phyloP scores from a whole-genome alignment of 805 yeast genomes.

The Ogataea nitratoaversa region DNA sequence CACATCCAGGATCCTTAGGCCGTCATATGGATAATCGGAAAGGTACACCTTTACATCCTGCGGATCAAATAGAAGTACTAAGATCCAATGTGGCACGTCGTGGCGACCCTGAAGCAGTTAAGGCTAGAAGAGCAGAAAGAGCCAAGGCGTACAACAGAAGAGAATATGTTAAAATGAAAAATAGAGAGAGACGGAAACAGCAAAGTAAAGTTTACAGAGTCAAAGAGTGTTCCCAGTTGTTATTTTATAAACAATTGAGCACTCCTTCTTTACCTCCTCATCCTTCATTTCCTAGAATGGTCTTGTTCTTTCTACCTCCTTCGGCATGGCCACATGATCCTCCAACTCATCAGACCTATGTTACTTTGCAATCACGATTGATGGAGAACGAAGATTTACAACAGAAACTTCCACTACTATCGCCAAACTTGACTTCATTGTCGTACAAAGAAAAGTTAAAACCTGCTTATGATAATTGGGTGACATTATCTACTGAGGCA shows the following conservation, averaged over 20 bases:
- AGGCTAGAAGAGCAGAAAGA: constrained; percentile 35
- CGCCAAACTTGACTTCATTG: neutral
- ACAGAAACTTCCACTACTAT: constrained; percentile 19
- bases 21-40: constrained; percentile 54
- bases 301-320: constrained; percentile 42
- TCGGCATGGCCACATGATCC: constrained; percentile 50
- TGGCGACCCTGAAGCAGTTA: constrained; percentile 41
- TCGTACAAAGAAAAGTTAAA: constrained; percentile 35
- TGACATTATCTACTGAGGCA: constrained; percentile 29
- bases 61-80: constrained; percentile 40
- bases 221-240: constrained; percentile 30
- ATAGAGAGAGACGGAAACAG: constrained; percentile 39
- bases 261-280: constrained; percentile 37
- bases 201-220: constrained; percentile 41
- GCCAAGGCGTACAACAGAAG: constrained; percentile 44
- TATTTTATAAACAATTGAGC: constrained; percentile 35
- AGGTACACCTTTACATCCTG: constrained; percentile 51
- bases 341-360: constrained; percentile 43
- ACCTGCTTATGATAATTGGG: constrained; percentile 46
- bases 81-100: constrained; percentile 48
- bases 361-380: constrained; percentile 25
- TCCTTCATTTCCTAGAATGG: constrained; percentile 48
- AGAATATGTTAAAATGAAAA: constrained; percentile 44
- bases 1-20: constrained; percentile 57
- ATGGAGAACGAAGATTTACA: constrained; percentile 18